These are phyloP conservation scores for Aspergillus novofumigatus DNA, from an alignment of 2,329 filamentous ascomycete genomes.

Conservation along the genomic window DNA sequence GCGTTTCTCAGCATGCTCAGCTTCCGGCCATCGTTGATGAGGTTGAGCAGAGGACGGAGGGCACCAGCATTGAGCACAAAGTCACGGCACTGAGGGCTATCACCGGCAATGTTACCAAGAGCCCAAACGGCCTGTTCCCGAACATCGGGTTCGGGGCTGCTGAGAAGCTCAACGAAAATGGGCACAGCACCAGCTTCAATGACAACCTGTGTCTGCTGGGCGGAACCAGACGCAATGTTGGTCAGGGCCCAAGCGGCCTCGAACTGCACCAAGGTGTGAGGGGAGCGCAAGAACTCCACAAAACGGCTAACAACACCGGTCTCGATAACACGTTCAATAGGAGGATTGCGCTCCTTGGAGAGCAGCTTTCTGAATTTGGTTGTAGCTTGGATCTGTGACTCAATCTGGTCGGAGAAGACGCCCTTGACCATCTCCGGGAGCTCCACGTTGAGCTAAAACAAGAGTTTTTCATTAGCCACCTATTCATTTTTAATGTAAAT, in stretches of 20 bases:
- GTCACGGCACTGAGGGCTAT: constrained; percentile 95
- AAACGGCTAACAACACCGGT: constrained; percentile 96
- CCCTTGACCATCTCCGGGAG: constrained; percentile 97
- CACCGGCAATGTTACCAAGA: constrained; percentile 95
- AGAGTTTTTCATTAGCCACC: constrained; percentile 17
- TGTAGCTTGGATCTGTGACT: constrained; percentile 92
- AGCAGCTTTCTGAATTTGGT: constrained; percentile 98
- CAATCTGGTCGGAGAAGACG: constrained; percentile 98
- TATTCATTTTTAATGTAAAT: constrained; percentile 1
- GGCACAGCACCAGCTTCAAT: constrained; percentile 97
- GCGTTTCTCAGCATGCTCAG: constrained; percentile 98
- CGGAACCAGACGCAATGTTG: constrained; percentile 97
- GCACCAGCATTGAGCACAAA: constrained; percentile 91
- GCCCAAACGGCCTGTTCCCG: constrained; percentile 98
- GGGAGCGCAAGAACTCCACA: constrained; percentile 95
- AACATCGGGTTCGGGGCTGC: constrained; percentile 94
- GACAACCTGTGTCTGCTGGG: constrained; percentile 95
- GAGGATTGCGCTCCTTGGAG: constrained; percentile 97
- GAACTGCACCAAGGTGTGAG: constrained; percentile 96
- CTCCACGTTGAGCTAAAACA: constrained; percentile 81
- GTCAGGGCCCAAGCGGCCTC: constrained; percentile 98
- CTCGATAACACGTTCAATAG: constrained; percentile 98
- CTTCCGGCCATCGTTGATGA: constrained; percentile 96
- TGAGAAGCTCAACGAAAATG: constrained; percentile 95
- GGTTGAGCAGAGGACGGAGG: constrained; percentile 79